Evolutionary conservation across 2,329 filamentous ascomycete species (phyloP).

Genomic region (Rhynchosporium secalis): DNA sequence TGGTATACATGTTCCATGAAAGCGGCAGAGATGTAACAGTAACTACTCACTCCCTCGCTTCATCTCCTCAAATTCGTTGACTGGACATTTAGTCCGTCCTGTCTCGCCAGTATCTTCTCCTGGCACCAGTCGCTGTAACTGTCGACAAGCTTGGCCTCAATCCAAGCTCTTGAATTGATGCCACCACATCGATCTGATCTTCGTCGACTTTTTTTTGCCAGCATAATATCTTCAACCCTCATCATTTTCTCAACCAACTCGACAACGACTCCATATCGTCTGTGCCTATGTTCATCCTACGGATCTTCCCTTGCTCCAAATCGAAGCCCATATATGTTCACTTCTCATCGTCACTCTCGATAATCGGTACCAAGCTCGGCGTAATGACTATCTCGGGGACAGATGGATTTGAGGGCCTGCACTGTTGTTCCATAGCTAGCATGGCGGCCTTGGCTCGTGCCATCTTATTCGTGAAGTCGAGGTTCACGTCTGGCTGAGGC

Average conservation of each 20-base stretch:
- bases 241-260: background rate
- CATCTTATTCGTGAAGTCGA: constrained; percentile 12
- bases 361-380: constrained; percentile 2
- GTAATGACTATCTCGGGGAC: constrained; percentile 13
- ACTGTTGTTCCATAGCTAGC: constrained; percentile 11
- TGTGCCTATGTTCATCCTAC: background rate
- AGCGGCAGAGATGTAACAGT: too few relatives aligned
- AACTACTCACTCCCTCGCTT: too few relatives aligned
- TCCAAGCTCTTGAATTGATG: background rate
- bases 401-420: background rate
- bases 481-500: background rate
- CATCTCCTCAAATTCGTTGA: background rate
- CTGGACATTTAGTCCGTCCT: background rate
- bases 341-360: constrained; percentile 12
- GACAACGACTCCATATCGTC: background rate
- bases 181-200: too few relatives aligned
- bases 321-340: background rate
- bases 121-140: background rate
- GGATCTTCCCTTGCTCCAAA: background rate
- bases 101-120: background rate
- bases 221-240: background rate
- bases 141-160: background rate
- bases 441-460: constrained; percentile 16
- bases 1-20: too few relatives aligned
- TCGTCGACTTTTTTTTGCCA: background rate